A percentile compares a stretch with the other conserved stretches of the same genome.
These are phyloP conservation scores for Neonectria neomacrospora DNA, from an alignment of 2,329 filamentous ascomycete species.

Conservation along the genomic window DNA sequence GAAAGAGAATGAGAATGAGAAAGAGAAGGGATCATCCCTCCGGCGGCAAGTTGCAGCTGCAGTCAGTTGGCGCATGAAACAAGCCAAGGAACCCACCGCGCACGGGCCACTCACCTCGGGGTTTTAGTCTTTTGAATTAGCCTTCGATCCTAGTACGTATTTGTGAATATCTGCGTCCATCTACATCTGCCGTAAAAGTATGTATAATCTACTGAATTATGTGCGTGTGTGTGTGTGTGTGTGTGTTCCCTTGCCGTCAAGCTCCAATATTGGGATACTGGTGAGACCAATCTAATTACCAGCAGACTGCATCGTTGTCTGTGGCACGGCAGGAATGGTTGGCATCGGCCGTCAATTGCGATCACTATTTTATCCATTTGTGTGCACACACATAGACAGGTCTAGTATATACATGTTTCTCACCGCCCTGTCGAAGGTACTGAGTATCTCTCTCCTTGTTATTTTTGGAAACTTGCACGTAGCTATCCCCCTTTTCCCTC, in stretches of 20 bases:
- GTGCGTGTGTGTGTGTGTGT: no score
- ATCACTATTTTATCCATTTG: constrained; percentile 11
- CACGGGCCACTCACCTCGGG: background rate
- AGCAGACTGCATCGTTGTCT: background rate
- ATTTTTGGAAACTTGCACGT: background rate
- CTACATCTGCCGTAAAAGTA: background rate
- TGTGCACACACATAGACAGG: no score
- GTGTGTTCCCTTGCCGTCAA: background rate
- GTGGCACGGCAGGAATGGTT: constrained; percentile 15
- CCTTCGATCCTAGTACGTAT: no score
- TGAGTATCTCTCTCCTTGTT: background rate
- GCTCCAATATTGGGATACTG: background rate
- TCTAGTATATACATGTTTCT: no score
- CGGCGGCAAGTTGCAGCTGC: background rate
- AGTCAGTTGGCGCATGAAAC: background rate
- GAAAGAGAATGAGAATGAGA: no score
- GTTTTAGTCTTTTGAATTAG: background rate
- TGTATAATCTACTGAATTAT: no score
- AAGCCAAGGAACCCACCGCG: background rate
- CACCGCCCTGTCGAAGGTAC: no score
- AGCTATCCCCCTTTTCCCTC: background rate
- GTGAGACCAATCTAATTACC: background rate
- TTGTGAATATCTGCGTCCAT: background rate
- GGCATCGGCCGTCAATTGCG: constrained; percentile 21
- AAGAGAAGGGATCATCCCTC: background rate